phyloP scores from a whole-genome alignment of 2,329 filamentous ascomycete species.

The Catunica adiposa region DNA sequence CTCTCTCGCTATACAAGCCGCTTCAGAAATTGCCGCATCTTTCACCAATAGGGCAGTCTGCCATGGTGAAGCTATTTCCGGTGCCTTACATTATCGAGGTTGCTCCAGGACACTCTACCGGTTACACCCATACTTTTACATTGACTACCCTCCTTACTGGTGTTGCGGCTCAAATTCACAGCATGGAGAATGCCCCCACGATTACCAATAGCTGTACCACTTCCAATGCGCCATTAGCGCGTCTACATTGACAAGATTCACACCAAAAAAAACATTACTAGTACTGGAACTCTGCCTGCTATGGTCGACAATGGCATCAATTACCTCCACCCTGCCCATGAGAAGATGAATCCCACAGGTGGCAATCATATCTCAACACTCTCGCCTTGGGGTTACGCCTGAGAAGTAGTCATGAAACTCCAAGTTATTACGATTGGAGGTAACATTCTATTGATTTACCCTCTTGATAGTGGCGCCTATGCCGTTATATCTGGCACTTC shows the following conservation, averaged over 20 bases:
- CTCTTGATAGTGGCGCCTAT: conserved; percentile 13
- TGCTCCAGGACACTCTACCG: conserved; percentile 14
- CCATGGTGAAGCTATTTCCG: conserved; percentile 13
- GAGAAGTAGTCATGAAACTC: conserved; percentile 15
- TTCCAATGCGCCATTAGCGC: not conserved
- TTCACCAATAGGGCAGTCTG: not conserved
- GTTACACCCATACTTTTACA: conserved; percentile 15
- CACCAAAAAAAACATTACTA: conserved; percentile 26
- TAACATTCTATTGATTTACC: conserved; percentile 16
- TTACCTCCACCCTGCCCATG: conserved; percentile 45
- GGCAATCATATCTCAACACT: conserved; percentile 22
- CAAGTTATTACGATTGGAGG: conserved; percentile 16
- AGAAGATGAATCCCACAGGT: conserved; percentile 30
- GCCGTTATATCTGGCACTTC: conserved; percentile 15
- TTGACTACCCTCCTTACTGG: conserved; percentile 19
- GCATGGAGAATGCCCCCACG: conserved; percentile 18
- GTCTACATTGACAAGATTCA: conserved; percentile 26
- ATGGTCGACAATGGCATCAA: conserved; percentile 32
- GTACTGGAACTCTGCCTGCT: conserved; percentile 28
- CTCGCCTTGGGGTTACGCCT: conserved; percentile 16
- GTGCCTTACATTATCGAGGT: conserved; percentile 20
- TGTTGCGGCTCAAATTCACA: conserved; percentile 17
- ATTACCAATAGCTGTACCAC: conserved; percentile 13
- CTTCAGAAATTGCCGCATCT: not conserved
- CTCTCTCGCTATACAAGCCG: not conserved